Evolutionary conservation across 495 filamentous ascomycete species (phyloP).

Genomic region (Symbiotaphrina buchneri): DNA sequence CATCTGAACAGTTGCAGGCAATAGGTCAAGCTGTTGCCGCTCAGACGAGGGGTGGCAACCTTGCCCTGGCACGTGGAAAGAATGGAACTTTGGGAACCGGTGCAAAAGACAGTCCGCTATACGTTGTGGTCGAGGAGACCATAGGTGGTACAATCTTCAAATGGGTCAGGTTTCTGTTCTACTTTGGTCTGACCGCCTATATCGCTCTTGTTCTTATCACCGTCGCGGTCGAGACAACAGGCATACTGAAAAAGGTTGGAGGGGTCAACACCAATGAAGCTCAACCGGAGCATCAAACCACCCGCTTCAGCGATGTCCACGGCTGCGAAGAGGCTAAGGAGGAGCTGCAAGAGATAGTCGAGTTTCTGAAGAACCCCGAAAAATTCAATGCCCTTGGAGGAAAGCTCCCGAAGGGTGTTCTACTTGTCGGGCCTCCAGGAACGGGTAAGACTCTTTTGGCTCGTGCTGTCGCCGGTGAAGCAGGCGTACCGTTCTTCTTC

Average conservation of each 20-base stretch:
- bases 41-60: slow-evolving; percentile 39
- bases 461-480: slow-evolving; percentile 88
- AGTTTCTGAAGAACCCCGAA: slow-evolving; percentile 83
- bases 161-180: slow-evolving; percentile 70
- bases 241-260: slow-evolving; percentile 53
- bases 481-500: slow-evolving; percentile 97
- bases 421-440: slow-evolving; percentile 86
- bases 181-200: slow-evolving; percentile 55
- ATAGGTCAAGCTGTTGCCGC: slow-evolving; percentile 76
- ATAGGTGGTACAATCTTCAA: slow-evolving; percentile 57
- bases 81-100: slow-evolving; percentile 30
- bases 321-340: slow-evolving; percentile 97
- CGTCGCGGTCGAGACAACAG: slow-evolving; percentile 51
- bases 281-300: slow-evolving; percentile 72
- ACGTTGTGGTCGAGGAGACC: slow-evolving; percentile 92
- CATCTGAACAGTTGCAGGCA: slow-evolving; percentile 48
- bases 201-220: slow-evolving; percentile 50
- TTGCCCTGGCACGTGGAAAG: slow-evolving; percentile 26
- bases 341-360: slow-evolving; percentile 87
- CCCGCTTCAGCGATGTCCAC: slow-evolving; percentile 84
- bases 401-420: slow-evolving; percentile 88
- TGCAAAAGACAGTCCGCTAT: slow-evolving; percentile 56
- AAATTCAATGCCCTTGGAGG: slow-evolving; percentile 81
- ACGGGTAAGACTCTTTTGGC: slow-evolving; percentile 97
- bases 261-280: slow-evolving; percentile 55